Base-by-base conservation (phyloP, 768 basidiomycete species). In the Cystoderma amianthinum region DNA sequence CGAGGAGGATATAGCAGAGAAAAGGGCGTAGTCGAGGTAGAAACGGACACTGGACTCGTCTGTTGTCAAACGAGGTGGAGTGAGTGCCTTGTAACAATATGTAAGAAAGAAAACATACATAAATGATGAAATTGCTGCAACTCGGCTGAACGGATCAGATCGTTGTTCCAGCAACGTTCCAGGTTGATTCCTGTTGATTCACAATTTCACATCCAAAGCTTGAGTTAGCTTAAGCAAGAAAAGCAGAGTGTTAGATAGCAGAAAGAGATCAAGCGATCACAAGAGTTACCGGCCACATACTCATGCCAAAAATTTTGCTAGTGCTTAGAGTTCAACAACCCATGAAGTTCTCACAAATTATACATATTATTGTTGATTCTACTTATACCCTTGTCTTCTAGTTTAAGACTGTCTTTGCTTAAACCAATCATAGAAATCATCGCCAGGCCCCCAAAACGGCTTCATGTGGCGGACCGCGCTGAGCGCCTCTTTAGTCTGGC, bases 1-100 rank as follows among this genome's bases (percentile, higher is more conserved):
- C 96, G 9, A 87, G 72, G 15, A 97, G 76, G 52, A 99, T 91
- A 47, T 97, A 80, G 40, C 94, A 69, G 54, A 99, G 97, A 62
- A 59, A 66, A 47, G 66, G 65, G 19, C 10, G 61, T n/a, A 48
- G 55, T 80, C 78, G 19, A 75, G 61, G 36, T 72, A 68, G 53
- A 77, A 80, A 36, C 69, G 65, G 28, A 80, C 60, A 9, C 68
- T 68, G 7, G 56, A 49, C 22, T 59, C 61, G 46, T 72, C 70
- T 5, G 53, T 49, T n/a, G 64, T 59, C 13, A 59, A 53, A 7
- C 36, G 23, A 4, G 55, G 38, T 7, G 68, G 50, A 2, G 74
- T 61, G 5, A 53, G n/a, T n/a, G n/a, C n/a, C n/a, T n/a, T n/a
- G n/a, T n/a, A n/a, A n/a, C n/a, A n/a, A n/a, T n/a, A n/a, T n/a